Base-by-base conservation (phyloP, 192 early-diverging fungal genomes). In the Coemansia biformis region DNA sequence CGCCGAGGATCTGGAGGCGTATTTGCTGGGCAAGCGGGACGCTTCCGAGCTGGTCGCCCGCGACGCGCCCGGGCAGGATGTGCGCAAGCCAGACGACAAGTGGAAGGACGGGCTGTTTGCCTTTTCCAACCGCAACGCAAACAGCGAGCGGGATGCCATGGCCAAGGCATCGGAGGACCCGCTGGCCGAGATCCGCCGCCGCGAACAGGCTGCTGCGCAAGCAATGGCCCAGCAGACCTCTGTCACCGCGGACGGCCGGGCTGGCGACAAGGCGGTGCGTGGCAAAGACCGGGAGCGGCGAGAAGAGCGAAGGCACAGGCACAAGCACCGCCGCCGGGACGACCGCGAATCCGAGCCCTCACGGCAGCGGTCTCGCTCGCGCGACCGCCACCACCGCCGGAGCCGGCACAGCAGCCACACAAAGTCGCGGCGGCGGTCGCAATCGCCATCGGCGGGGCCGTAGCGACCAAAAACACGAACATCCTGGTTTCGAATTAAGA, bases 121-220 rank as follows among this genome's bases (percentile, higher is more conserved):
- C 0, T 74, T 78, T 24, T 59, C 63, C 3, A 81, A 81, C 24
- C 60, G 75, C 12, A 86, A 83, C 37, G 93, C 90, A 17, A 93
- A 93, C 59, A 86, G 76, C 21, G 63, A 82, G 32, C 76, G 84
- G 8, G 95, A 98, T 52, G 75, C 83, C 12, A 79, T 83, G 46
- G 69, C 85, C 36, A 98, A 98, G 59, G 79, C 88, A 18, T 58
- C 92, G 41, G 93, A 96, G 58, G 95, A 98, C 65, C 95, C 95
- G 7, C 57, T 98, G 47, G 64, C 93, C 16, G 81, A 81, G 10
- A 96, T 98, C 50, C 91, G 92, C 60, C 77, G 83, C 46, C 75
- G 84, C 26, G 90, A 98, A 59, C 91, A 93, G 48, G 82, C 72
- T 16, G 23, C 75, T 8, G 79, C 83, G 39, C 81, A 92, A 48